Evolutionary conservation across 371 early-diverging fungal species (phyloP), one percentile per base, ranked within the genome.

Genomic region (Homolaphlyctis polyrhiza): DNA sequence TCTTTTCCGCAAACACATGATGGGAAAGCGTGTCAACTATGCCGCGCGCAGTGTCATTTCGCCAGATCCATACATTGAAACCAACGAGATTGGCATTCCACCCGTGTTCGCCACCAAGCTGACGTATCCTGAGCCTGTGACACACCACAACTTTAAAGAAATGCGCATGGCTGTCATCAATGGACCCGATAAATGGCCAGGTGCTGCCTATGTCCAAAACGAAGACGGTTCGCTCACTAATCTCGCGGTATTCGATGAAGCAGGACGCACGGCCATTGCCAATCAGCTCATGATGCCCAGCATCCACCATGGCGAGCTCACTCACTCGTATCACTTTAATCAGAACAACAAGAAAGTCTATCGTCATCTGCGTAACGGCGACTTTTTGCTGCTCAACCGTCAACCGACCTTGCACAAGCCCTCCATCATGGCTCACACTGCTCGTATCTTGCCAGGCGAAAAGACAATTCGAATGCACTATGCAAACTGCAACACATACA

Each of bases 11-110:
- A 96, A 93, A 81, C 97, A 99, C 77, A 98, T 99, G 93, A 99
- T 99, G 99, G 99, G 99, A 60, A 99, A 99, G 81, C 91, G 99
- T 78, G 99, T 99, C 73, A 99, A 99, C 82, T 99, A 91, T 75
- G 96, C 98, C 11, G 99, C 98, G n/a, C 89, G 99, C 62, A 93
- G 95, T 45, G 99, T 99, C 62, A 99, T 99, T 70, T 95, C 96
- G 27, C 99, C 99, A 1, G 99, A 99, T 80, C 98, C 98, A 2
- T 93, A 95, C 68, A 90, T 99, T 57, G 98, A 97, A 66, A 96
- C 99, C 11, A 89, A 89, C 71, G 99, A 99, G 82, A 96, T 99
- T 58, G 99, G 99, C 70, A 86, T 92, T 62, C 99, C 99, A 21
- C 92, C 95, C 0, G 95, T 93, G 34, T 99, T 99, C 80, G 99